Evolutionary conservation across 139 green algal genomes (phyloP).

Genomic region (Chlorella sorokiniana): DNA sequence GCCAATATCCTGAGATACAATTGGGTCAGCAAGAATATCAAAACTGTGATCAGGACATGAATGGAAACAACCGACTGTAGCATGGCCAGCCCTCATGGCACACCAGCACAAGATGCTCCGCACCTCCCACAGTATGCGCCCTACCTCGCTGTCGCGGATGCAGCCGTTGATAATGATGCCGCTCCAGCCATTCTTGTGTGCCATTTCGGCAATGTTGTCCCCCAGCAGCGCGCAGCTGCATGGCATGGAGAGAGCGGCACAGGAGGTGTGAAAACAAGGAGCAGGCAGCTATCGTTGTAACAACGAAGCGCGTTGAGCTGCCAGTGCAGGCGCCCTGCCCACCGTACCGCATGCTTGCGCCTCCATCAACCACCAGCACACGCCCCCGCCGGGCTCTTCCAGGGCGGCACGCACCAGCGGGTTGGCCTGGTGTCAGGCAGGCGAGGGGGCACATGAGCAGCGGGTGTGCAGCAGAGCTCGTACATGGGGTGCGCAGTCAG

Average conservation of each 20-base stretch:
- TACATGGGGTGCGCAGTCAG: too few species aligned
- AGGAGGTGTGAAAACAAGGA: neutral
- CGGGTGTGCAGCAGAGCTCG: too few species aligned
- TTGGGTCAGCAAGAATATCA: neutral
- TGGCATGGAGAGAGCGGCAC: neutral
- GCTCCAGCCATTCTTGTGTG: slow-evolving; percentile 89
- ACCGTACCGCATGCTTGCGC: slow-evolving; percentile 66
- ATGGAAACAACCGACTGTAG: too few species aligned
- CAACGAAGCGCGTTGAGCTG: neutral
- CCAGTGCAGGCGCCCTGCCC: neutral
- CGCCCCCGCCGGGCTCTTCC: slow-evolving; percentile 77
- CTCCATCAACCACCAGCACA: slow-evolving; percentile 94
- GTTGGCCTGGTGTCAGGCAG: slow-evolving; percentile 69
- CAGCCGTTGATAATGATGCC: slow-evolving; percentile 95
- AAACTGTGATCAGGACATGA: neutral
- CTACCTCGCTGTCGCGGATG: slow-evolving; percentile 84
- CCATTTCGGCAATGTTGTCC: slow-evolving; percentile 93
- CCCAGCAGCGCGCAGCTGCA: slow-evolving; percentile 88
- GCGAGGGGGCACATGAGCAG: neutral
- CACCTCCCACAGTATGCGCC: too few species aligned
- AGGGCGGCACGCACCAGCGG: slow-evolving; percentile 87
- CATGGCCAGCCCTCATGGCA: too few species aligned
- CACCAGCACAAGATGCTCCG: too few species aligned
- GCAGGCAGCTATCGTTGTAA: neutral
- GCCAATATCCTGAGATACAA: slow-evolving; percentile 82